These are phyloP conservation scores for Bruguiera gymnorhiza DNA, from an alignment of 345 rosid species.

Conservation along the genomic window DNA sequence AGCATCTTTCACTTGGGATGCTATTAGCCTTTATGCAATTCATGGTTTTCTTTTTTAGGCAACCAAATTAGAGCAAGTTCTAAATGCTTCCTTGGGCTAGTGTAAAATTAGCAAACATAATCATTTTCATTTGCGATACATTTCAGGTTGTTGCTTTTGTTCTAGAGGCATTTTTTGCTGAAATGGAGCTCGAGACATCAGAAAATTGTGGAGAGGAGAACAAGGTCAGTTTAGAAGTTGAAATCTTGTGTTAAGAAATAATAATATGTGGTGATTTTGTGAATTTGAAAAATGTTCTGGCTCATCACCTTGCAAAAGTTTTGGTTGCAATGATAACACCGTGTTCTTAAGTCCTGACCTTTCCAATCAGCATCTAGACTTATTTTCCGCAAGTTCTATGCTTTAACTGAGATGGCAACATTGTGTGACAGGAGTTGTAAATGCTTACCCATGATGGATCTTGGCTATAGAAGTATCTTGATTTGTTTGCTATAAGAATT, in stretches of 20 bases:
- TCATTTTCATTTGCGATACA: slow-evolving; percentile 11
- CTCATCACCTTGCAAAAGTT: not conserved
- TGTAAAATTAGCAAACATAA: not conserved
- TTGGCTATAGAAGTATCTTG: no score
- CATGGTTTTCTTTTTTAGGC: not conserved
- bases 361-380: no score
- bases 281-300: not conserved
- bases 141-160: slow-evolving; percentile 92
- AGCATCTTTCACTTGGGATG: slow-evolving; percentile 6
- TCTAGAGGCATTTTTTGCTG: slow-evolving; percentile 96
- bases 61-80: slow-evolving; percentile 6
- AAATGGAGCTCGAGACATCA: slow-evolving; percentile 80
- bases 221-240: slow-evolving; percentile 47
- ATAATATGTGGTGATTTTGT: not conserved
- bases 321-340: not conserved
- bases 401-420: no score
- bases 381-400: no score
- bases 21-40: not conserved
- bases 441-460: no score
- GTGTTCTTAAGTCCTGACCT: not conserved
- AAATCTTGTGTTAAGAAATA: slow-evolving; percentile 1
- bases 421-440: no score
- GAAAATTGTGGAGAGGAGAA: slow-evolving; percentile 46
- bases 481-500: no score
- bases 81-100: not conserved